Conservation (phyloP, 371 early-diverging fungal genomes). For the Mortierella polycephala region DNA sequence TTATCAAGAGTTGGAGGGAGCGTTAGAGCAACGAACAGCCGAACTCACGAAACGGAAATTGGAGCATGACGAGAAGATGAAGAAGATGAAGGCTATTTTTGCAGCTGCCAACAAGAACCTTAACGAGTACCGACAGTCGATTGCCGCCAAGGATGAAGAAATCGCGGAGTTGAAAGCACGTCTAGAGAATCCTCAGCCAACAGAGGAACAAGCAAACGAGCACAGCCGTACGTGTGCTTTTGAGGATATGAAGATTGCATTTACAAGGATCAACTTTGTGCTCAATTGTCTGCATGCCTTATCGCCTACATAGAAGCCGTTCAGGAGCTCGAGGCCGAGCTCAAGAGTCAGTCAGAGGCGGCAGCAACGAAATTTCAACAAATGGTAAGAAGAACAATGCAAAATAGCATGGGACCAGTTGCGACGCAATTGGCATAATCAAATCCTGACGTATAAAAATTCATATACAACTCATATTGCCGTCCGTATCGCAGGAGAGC, state of each 20-base stretch:
- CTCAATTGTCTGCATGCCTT: no score
- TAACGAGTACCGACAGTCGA: conserved; percentile 67
- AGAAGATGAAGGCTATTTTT: conserved; percentile 64
- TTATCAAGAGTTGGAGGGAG: conserved; percentile 16
- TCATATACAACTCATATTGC: no score
- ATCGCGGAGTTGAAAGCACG: conserved; percentile 55
- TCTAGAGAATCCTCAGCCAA: conserved; percentile 47
- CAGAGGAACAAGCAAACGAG: conserved; percentile 52
- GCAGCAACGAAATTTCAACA: conserved; percentile 61
- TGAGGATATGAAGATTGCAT: background rate
- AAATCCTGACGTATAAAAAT: no score
- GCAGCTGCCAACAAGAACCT: conserved; percentile 70
- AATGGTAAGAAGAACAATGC: conserved; percentile 50
- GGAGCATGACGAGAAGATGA: conserved; percentile 57
- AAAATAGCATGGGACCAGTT: background rate
- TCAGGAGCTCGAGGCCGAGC: conserved; percentile 59
- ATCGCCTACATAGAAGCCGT: conserved; percentile 51
- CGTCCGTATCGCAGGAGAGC: conserved; percentile 54
- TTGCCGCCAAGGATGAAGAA: conserved; percentile 62
- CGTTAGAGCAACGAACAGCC: conserved; percentile 13
- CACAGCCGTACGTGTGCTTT: conserved; percentile 55
- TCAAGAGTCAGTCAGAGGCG: conserved; percentile 57
- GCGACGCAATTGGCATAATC: no score
- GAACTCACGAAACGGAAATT: conserved; percentile 50
- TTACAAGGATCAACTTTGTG: background rate